phyloP scores from a whole-genome alignment of 352 stramenopile species.

The Poterioochromonas sp. region DNA sequence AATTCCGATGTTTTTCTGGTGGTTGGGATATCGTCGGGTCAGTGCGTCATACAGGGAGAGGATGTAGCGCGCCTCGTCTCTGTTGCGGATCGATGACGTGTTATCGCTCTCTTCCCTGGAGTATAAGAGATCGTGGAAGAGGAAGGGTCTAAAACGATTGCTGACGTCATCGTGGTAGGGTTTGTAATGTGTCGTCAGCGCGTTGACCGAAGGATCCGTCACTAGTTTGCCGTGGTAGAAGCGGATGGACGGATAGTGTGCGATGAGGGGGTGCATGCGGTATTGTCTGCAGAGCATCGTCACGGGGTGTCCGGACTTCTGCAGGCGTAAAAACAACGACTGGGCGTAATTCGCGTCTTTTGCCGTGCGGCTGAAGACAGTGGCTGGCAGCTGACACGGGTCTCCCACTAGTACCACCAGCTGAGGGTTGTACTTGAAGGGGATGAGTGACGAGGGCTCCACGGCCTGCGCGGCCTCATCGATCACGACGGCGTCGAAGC shows the following conservation, averaged over 20 bases:
- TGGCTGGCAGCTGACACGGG: slow-evolving; percentile 83
- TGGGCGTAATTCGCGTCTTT: not conserved
- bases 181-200: not conserved
- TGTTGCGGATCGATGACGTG: not conserved
- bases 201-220: not conserved
- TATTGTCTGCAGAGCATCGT: slow-evolving; percentile 50
- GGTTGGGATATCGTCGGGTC: not conserved
- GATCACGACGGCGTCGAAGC: slow-evolving; percentile 84
- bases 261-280: slow-evolving; percentile 48
- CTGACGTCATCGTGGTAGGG: slow-evolving; percentile 6
- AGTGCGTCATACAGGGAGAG: not conserved
- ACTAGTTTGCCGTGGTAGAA: not conserved
- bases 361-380: slow-evolving; percentile 61
- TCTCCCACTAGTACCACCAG: slow-evolving; percentile 75
- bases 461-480: slow-evolving; percentile 88
- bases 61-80: not conserved
- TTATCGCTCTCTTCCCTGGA: not conserved
- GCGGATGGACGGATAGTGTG: not conserved
- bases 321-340: not conserved
- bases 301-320: not conserved
- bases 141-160: not conserved
- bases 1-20: not conserved
- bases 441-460: slow-evolving; percentile 80
- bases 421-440: slow-evolving; percentile 63
- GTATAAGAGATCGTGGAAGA: slow-evolving; percentile 8